Percentiles rank a stretch among this genome's conserved stretches.
phyloP scores from a whole-genome alignment of 2,329 filamentous ascomycete species.

The Chaetomium sp. region DNA sequence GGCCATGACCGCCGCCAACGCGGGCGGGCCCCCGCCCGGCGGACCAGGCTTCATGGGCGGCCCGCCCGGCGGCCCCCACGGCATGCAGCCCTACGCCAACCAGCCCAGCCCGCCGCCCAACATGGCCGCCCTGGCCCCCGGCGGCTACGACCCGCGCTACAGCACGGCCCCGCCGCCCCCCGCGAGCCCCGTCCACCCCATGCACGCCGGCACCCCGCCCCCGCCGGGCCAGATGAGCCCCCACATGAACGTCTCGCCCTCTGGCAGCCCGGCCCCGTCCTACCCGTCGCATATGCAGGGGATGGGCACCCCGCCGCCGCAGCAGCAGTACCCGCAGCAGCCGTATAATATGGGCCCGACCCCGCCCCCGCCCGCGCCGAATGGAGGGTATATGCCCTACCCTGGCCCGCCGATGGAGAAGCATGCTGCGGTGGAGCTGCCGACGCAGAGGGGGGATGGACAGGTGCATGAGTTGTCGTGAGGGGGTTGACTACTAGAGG shows the following conservation, averaged over 20 bases:
- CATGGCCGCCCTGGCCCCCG: constrained; percentile 10
- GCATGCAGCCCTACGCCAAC: not conserved
- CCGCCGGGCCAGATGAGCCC: not conserved
- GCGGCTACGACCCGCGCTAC: constrained; percentile 17
- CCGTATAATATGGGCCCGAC: not conserved
- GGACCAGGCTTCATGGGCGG: constrained; percentile 10
- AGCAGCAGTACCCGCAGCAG: not conserved
- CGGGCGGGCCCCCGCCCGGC: not conserved
- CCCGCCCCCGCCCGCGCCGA: not conserved
- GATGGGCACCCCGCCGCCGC: not conserved
- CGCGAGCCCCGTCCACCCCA: constrained; percentile 3
- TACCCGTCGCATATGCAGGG: constrained; percentile 11
- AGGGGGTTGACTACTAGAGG: not conserved
- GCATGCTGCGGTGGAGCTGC: constrained; percentile 16
- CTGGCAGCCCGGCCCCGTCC: constrained; percentile 12
- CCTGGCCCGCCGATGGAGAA: constrained; percentile 10
- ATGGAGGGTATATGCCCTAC: constrained; percentile 6
- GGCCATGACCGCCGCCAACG: not conserved
- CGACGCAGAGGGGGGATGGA: constrained; percentile 27
- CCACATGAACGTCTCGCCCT: constrained; percentile 4
- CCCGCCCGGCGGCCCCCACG: constrained; percentile 5
- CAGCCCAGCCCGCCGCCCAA: not conserved
- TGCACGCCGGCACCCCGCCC: constrained; percentile 1
- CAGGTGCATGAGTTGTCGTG: constrained; percentile 28
- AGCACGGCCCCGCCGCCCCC: constrained; percentile 22